Evolutionary conservation across 2,329 filamentous ascomycete species (phyloP).

Genomic region (Fusarium siculi): DNA sequence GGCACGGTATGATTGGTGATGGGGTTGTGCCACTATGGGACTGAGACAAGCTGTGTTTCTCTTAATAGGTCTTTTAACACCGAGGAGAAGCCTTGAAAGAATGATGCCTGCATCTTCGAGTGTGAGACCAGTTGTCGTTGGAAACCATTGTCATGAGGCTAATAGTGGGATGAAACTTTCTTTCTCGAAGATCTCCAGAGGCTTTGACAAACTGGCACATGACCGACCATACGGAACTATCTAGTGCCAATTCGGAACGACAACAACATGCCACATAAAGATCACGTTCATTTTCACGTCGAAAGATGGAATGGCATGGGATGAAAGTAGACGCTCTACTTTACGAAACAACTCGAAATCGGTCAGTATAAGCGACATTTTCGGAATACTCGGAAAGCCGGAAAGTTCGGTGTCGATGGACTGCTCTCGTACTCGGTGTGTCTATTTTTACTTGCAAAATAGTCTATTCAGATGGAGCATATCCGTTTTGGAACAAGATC

Average conservation of each 20-base stretch:
- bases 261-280: neutral
- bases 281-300: neutral
- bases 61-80: neutral
- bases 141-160: neutral
- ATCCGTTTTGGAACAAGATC: neutral
- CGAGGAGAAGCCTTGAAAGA: neutral
- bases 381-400: neutral
- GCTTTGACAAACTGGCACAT: neutral
- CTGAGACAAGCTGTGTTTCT: neutral
- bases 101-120: neutral
- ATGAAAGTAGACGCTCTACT: too few relatives aligned
- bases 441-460: neutral
- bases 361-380: neutral
- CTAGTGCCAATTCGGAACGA: neutral
- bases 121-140: neutral
- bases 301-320: neutral
- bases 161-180: neutral
- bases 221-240: neutral
- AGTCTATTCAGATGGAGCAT: neutral
- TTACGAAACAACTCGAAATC: neutral
- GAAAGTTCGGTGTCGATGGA: neutral
- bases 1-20: neutral
- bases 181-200: neutral
- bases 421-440: neutral
- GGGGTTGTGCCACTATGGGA: neutral